These are phyloP conservation scores for Epithele typhae DNA, from an alignment of 768 basidiomycete species.

Conservation along the genomic window DNA sequence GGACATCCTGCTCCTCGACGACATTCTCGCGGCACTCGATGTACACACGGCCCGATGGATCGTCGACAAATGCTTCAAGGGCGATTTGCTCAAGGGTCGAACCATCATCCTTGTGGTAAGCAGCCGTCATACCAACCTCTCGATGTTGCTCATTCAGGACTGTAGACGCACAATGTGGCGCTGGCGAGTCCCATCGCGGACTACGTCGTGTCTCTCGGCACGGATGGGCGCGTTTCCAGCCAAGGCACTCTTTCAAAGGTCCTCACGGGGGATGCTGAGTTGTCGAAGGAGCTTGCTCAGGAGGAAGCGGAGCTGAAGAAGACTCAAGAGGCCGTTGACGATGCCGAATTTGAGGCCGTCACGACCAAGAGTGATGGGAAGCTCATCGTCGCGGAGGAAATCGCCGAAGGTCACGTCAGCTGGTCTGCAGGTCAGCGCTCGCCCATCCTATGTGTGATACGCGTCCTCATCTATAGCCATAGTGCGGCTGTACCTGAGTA, in stretches of 20 bases:
- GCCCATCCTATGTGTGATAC: background rate
- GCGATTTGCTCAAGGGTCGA: constrained; percentile 41
- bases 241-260: constrained; percentile 46
- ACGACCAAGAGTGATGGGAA: constrained; percentile 23
- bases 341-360: constrained; percentile 6
- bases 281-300: constrained; percentile 24
- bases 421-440: constrained; percentile 29
- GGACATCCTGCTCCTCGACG: constrained; percentile 64
- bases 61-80: constrained; percentile 42
- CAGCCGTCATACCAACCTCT: background rate
- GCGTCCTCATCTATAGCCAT: background rate
- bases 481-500: background rate
- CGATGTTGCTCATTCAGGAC: background rate
- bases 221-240: constrained; percentile 45
- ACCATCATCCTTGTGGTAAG: constrained; percentile 47
- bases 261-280: constrained; percentile 36
- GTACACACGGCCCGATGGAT: constrained; percentile 49
- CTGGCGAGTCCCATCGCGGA: constrained; percentile 48
- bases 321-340: constrained; percentile 18
- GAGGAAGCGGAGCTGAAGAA: constrained; percentile 19
- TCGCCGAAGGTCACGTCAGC: constrained; percentile 32
- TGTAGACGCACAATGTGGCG: constrained; percentile 45
- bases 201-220: constrained; percentile 49
- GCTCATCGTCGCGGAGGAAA: constrained; percentile 34
- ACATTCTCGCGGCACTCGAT: constrained; percentile 53